Conservation (phyloP, 768 basidiomycete genomes). For the Chiua virens region DNA sequence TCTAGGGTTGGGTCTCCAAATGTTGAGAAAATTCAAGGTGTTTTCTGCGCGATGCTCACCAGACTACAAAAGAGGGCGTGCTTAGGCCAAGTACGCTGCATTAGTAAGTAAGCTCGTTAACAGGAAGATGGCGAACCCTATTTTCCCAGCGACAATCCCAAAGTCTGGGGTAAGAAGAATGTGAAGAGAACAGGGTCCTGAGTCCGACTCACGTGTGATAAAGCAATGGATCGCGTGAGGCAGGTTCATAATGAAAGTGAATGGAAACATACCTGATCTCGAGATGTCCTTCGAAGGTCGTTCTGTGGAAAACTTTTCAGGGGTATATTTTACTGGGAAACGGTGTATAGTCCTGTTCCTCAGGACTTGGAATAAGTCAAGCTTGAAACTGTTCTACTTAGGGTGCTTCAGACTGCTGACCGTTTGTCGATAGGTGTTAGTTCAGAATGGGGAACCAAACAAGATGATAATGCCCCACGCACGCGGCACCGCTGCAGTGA, state of each 20-base stretch:
- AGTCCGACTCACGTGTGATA: constrained; percentile 2
- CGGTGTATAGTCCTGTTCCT: background rate
- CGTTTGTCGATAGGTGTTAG: no score
- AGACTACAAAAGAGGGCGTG: no score
- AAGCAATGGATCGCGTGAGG: constrained; percentile 7
- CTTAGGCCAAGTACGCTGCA: background rate
- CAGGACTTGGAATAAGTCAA: background rate
- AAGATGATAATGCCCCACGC: no score
- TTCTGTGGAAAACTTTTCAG: background rate
- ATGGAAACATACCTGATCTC: constrained; percentile 16
- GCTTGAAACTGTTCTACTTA: background rate
- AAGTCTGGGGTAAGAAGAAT: background rate
- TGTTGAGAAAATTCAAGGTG: background rate
- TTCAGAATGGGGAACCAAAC: no score
- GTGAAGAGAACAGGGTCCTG: constrained; percentile 3
- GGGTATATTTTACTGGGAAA: background rate
- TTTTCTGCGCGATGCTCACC: background rate
- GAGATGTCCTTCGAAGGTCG: background rate
- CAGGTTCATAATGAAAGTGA: constrained; percentile 1
- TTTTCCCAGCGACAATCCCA: background rate
- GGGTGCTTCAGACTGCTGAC: background rate
- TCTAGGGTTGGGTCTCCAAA: background rate
- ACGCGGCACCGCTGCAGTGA: no score
- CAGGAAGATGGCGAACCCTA: background rate
- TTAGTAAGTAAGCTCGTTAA: no score